Base-by-base conservation (phyloP, 2,329 filamentous ascomycete species). In the Paecilomyces sp. region DNA sequence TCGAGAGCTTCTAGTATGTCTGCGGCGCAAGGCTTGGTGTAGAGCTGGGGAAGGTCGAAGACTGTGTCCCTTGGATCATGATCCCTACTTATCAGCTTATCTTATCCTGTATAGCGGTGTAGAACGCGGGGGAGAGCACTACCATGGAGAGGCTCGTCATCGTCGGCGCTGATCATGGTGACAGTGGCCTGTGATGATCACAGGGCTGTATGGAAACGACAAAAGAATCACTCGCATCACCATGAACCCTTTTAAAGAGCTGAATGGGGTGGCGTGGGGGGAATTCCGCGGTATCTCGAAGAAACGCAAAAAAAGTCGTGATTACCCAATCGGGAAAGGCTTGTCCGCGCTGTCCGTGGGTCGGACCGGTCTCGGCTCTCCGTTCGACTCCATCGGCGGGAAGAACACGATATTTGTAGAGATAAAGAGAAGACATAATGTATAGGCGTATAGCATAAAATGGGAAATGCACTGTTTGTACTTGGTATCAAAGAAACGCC, bases 11-110 rank as follows among this genome's bases (percentile, higher is more conserved):
- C 75, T 56, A 91, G 75, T 54, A 97, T 81, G 3, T 82, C 80
- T 33, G 79, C 76, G 60, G 85, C 87, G 22, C 85, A 79, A 6
- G 92, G 92, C 68, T 85, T 88, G 67, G 88, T 84, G 82, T 92
- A 91, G 63, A 93, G 81, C 69, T 92, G 90, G n/a, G 92, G 91
- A 28, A 96, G 84, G 69, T 93, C 89, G 60, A 88, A 78, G 60
- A 86, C 86, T 87, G 68, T 54, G 58, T 57, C 31, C 51, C 31
- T 56, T 11, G 30, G 11, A 50, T 28, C 33, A 36, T n/a, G 56
- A 18, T 34, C 15, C n/a, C 47, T 18, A 57, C 67, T 74, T 71
- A 71, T 75, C 70, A 73, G 70, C 54, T 56, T 60, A 60, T 62
- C 50, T 22, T 9, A 34, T 15, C 6, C 57, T 64, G 65, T 65